Evolutionary conservation across 768 basidiomycete genomes (phyloP).

Genomic region (Mycena galopus): DNA sequence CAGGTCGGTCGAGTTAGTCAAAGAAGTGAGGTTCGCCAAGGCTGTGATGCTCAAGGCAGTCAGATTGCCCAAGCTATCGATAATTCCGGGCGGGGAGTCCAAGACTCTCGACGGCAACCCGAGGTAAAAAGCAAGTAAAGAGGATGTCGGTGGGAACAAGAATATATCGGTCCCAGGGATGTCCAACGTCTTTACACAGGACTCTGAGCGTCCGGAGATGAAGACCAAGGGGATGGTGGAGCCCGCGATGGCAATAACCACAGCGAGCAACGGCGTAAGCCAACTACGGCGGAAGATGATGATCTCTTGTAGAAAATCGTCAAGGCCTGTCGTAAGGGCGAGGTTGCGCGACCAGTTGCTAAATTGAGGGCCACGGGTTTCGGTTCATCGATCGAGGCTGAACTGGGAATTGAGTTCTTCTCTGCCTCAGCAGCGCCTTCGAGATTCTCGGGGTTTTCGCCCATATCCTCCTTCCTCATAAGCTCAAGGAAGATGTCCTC

Average conservation of each 20-base stretch:
- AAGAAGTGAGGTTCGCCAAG: slow-evolving; percentile 46
- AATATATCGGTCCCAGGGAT: slow-evolving; percentile 57
- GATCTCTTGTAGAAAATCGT: slow-evolving; percentile 82
- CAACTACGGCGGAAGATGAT: slow-evolving; percentile 76
- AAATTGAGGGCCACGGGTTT: slow-evolving; percentile 52
- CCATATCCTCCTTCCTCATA: slow-evolving; percentile 62
- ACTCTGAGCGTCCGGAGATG: slow-evolving; percentile 62
- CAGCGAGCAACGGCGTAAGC: slow-evolving; percentile 70
- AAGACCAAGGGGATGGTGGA: slow-evolving; percentile 78
- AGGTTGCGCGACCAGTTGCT: slow-evolving; percentile 64
- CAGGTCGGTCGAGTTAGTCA: slow-evolving; percentile 47
- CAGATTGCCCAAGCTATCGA: slow-evolving; percentile 59
- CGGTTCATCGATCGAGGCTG: slow-evolving; percentile 36
- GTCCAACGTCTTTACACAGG: slow-evolving; percentile 56
- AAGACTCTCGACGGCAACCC: slow-evolving; percentile 54
- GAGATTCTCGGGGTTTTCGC: slow-evolving; percentile 10
- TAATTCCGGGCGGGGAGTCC: slow-evolving; percentile 67
- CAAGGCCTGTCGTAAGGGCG: slow-evolving; percentile 73
- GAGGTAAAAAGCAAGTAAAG: slow-evolving; percentile 49
- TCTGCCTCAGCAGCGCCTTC: slow-evolving; percentile 21
- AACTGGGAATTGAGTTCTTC: slow-evolving; percentile 29
- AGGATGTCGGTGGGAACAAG: slow-evolving; percentile 68
- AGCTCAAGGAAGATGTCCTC: slow-evolving; percentile 86
- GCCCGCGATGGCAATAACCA: slow-evolving; percentile 70
- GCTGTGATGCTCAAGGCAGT: slow-evolving; percentile 34